Conservation (phyloP, 352 stramenopile species). For the Albugo candida region DNA sequence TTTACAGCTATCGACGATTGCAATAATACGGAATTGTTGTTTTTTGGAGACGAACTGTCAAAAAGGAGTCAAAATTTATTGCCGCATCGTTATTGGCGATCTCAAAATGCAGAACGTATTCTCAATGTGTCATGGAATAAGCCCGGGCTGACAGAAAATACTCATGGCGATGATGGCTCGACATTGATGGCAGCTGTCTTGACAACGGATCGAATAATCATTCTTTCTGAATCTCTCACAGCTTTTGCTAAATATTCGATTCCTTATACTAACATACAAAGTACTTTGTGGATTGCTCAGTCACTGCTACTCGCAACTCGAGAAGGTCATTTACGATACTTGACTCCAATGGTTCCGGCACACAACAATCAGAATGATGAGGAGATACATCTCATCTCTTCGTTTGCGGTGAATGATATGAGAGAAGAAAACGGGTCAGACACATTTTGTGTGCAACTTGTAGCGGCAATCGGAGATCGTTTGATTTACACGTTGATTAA, state of each 20-base stretch:
- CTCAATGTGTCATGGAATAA: conserved; percentile 35
- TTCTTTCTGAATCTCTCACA: conserved; percentile 18
- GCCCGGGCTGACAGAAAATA: conserved; percentile 3
- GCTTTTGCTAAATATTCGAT: conserved; percentile 14
- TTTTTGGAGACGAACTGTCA: too few relatives aligned
- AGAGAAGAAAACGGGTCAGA: neutral
- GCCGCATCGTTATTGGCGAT: conserved; percentile 9
- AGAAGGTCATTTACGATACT: conserved; percentile 24
- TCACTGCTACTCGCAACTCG: conserved; percentile 36
- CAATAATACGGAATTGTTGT: too few relatives aligned
- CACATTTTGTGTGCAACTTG: conserved; percentile 5
- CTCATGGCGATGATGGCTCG: neutral
- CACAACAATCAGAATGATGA: neutral
- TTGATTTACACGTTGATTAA: conserved; percentile 29
- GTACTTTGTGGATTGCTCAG: conserved; percentile 47
- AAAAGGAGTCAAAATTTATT: too few relatives aligned
- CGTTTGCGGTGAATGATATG: neutral
- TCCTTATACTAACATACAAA: conserved; percentile 25
- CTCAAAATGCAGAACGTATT: conserved; percentile 20
- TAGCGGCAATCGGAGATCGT: conserved; percentile 28
- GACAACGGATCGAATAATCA: conserved; percentile 33
- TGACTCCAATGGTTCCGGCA: conserved; percentile 16
- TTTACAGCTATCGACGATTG: neutral
- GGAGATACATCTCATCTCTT: neutral
- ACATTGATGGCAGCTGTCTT: conserved; percentile 18